A percentile compares a stretch with the other conserved stretches of the same genome.
phyloP scores from a whole-genome alignment of 2,329 filamentous ascomycete genomes.

The Pseudocercospora ulei region DNA sequence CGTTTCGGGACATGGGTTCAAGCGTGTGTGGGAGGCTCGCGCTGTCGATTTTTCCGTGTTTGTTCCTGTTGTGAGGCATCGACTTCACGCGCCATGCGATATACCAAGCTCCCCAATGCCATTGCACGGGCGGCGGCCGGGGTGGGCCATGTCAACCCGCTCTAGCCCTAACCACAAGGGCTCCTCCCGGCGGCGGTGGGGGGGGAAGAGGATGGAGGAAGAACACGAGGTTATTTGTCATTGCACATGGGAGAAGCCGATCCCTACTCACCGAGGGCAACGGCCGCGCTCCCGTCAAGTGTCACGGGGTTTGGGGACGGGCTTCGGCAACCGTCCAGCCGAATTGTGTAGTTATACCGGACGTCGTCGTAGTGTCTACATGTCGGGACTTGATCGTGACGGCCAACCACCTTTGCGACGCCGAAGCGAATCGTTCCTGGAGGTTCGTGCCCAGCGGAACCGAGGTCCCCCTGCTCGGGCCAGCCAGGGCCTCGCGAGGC shows the following conservation, averaged over 20 bases:
- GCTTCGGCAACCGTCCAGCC: not conserved
- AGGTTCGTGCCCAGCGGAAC: not conserved
- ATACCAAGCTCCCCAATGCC: slow-evolving; percentile 7
- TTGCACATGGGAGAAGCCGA: slow-evolving; percentile 5
- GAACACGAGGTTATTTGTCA: not conserved
- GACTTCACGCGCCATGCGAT: slow-evolving; percentile 5
- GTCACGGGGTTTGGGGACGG: too few relatives aligned
- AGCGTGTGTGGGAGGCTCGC: slow-evolving; percentile 7
- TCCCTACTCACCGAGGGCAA: slow-evolving; percentile 2
- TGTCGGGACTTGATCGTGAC: not conserved
- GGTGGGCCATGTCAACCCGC: slow-evolving; percentile 1
- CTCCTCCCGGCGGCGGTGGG: not conserved
- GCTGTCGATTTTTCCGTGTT: slow-evolving; percentile 6
- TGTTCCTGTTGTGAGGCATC: slow-evolving; percentile 7
- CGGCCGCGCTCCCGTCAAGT: slow-evolving; percentile 5
- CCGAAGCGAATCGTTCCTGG: not conserved
- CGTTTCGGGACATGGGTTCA: not conserved
- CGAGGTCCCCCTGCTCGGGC: too few relatives aligned
- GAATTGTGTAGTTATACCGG: slow-evolving; percentile 4
- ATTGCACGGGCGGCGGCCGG: slow-evolving; percentile 7
- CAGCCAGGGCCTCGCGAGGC: too few relatives aligned
- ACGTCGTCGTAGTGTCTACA: not conserved
- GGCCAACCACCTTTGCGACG: not conserved
- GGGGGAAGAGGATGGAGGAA: not conserved
- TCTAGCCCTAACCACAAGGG: not conserved